Evolutionary conservation across 1,284 basidiomycete species (phyloP).

Genomic region (Exobasidium rhododendri): DNA sequence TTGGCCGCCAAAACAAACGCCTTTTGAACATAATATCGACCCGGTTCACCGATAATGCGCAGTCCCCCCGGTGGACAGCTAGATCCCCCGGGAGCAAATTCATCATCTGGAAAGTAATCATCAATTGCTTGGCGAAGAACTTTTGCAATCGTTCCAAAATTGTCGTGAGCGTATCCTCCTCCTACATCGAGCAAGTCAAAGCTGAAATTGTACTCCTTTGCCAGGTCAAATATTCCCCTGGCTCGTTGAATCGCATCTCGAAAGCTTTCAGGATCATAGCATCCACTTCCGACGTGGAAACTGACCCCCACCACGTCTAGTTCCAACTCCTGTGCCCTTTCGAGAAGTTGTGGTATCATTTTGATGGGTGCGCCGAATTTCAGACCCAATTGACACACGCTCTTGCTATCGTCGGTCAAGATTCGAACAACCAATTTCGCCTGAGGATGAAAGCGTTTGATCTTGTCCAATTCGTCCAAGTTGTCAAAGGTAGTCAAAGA

Average conservation of each 20-base stretch:
- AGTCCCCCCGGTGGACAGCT: conserved; percentile 62
- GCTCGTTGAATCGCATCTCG: conserved; percentile 84
- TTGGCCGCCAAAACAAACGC: conserved; percentile 92
- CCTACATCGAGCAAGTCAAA: conserved; percentile 88
- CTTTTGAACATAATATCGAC: conserved; percentile 85
- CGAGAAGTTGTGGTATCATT: conserved; percentile 74
- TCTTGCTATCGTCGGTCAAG: conserved; percentile 93
- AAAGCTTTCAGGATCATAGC: conserved; percentile 86
- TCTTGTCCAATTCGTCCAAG: conserved; percentile 93
- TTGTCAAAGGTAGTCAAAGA: conserved; percentile 98
- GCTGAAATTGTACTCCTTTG: conserved; percentile 71
- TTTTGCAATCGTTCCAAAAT: conserved; percentile 76
- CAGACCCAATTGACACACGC: conserved; percentile 84
- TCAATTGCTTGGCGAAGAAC: conserved; percentile 73
- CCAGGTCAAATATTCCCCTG: conserved; percentile 82
- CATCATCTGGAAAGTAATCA: conserved; percentile 73
- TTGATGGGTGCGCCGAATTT: conserved; percentile 94
- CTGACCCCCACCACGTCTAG: conserved; percentile 90
- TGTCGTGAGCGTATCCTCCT: conserved; percentile 88
- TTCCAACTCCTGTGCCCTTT: conserved; percentile 72
- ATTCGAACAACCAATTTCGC: conserved; percentile 91
- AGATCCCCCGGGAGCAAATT: conserved; percentile 48
- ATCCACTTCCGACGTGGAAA: conserved; percentile 97
- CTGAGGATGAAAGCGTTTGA: conserved; percentile 73
- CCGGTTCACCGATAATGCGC: conserved; percentile 92